These are phyloP conservation scores for Plantago major DNA, from an alignment of 257 asterid species.

Conservation along the genomic window DNA sequence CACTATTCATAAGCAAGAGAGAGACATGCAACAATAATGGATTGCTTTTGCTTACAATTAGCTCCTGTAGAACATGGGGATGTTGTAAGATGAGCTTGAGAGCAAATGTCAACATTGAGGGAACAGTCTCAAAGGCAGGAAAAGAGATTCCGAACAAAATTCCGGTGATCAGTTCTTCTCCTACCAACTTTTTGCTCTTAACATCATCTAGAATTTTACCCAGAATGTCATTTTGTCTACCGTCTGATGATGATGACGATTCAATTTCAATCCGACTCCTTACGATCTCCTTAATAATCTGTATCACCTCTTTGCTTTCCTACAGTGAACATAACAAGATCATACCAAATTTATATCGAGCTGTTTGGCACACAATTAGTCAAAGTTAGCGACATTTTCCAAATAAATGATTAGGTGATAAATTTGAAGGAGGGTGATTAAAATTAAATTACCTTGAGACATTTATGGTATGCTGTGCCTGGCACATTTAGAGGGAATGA, in stretches of 20 bases:
- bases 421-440: no score
- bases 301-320: conserved; percentile 5
- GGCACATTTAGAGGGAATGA: conserved; percentile 24
- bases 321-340: not conserved
- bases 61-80: conserved; percentile 1
- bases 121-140: conserved; percentile 10
- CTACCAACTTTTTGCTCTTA: conserved; percentile 3
- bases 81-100: conserved; percentile 13
- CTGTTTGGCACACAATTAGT: not conserved
- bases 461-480: conserved; percentile 17
- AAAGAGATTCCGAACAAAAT: conserved; percentile 1
- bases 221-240: not conserved
- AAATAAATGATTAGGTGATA: no score
- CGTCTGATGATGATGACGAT: not conserved
- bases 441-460: conserved; percentile 13
- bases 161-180: conserved; percentile 14
- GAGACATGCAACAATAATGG: no score
- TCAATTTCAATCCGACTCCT: not conserved
- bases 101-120: conserved; percentile 3
- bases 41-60: conserved; percentile 9
- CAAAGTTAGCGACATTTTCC: not conserved
- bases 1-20: no score
- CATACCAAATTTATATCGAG: no score
- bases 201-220: conserved; percentile 5
- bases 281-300: conserved; percentile 1